A percentile compares a stretch with the other conserved stretches of the same genome.
Evolutionary conservation across 73 alveolate genomes (phyloP).

Genomic region (Stentor coeruleus): DNA sequence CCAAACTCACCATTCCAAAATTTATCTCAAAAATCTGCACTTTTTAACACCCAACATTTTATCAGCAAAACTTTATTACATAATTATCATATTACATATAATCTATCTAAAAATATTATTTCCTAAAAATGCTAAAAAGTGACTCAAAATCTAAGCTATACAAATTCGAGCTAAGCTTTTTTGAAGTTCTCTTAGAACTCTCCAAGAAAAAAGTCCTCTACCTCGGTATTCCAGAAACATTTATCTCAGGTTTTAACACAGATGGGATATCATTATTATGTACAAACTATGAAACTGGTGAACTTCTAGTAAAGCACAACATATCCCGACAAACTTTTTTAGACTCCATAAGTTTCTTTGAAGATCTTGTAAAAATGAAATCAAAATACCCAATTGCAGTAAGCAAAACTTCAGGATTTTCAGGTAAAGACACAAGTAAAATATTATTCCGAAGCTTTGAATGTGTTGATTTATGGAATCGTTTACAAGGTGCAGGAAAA

Average conservation of each 20-base stretch:
- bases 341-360: neutral
- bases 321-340: neutral
- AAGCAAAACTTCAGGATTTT: neutral
- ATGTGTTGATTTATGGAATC: neutral
- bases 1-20: no score
- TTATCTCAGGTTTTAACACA: neutral
- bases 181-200: neutral
- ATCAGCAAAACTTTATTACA: no score
- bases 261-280: neutral
- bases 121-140: no score
- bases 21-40: no score
- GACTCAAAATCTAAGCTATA: no score
- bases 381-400: neutral
- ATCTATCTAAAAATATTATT: no score
- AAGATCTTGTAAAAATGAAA: neutral
- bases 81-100: no score
- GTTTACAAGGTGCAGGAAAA: neutral
- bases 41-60: no score
- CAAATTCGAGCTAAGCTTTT: neutral
- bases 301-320: neutral
- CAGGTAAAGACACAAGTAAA: neutral
- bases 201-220: neutral
- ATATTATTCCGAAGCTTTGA: neutral
- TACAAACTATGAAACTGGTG: neutral
- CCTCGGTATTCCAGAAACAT: neutral